Percentiles rank a stretch among this genome's conserved stretches.
These are phyloP conservation scores for Myriangium duriaei DNA, from an alignment of 2,329 filamentous ascomycete species.

Conservation along the genomic window DNA sequence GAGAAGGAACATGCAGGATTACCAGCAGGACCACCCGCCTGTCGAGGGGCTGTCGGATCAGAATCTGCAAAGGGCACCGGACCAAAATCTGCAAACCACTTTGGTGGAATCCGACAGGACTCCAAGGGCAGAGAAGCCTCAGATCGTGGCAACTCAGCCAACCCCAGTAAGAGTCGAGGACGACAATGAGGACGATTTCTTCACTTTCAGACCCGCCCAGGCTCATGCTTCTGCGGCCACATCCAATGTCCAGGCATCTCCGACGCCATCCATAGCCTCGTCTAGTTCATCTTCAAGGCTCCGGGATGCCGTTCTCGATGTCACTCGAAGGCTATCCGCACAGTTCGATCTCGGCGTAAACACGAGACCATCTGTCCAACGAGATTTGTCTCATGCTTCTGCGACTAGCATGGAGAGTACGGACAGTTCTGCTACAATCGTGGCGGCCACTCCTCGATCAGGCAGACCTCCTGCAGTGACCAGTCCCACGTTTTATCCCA, in stretches of 20 bases:
- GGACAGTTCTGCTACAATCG: slow-evolving; percentile 24
- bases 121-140: slow-evolving; percentile 7
- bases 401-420: slow-evolving; percentile 29
- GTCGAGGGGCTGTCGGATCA: slow-evolving; percentile 4
- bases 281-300: slow-evolving; percentile 7
- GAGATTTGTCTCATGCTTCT: slow-evolving; percentile 30
- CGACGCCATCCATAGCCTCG: slow-evolving; percentile 6
- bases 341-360: slow-evolving; percentile 10
- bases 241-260: not conserved
- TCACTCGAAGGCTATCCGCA: slow-evolving; percentile 5
- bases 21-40: slow-evolving; percentile 7
- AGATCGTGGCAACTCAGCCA: slow-evolving; percentile 7
- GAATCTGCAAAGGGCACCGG: too few relatives aligned
- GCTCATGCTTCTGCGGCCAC: not conserved
- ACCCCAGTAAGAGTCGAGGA: slow-evolving; percentile 3
- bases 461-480: slow-evolving; percentile 15
- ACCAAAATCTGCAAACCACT: not conserved
- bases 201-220: slow-evolving; percentile 11
- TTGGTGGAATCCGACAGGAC: slow-evolving; percentile 1
- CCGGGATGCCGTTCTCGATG: slow-evolving; percentile 5
- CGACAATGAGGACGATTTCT: slow-evolving; percentile 14
- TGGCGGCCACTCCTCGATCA: slow-evolving; percentile 17
- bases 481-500: slow-evolving; percentile 31
- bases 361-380: slow-evolving; percentile 26
- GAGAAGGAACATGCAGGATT: slow-evolving; percentile 9